A percentile compares a stretch with the other conserved stretches of the same genome.
Conservation (phyloP, 2,329 filamentous ascomycete genomes). For the Diplodia sapinea region DNA sequence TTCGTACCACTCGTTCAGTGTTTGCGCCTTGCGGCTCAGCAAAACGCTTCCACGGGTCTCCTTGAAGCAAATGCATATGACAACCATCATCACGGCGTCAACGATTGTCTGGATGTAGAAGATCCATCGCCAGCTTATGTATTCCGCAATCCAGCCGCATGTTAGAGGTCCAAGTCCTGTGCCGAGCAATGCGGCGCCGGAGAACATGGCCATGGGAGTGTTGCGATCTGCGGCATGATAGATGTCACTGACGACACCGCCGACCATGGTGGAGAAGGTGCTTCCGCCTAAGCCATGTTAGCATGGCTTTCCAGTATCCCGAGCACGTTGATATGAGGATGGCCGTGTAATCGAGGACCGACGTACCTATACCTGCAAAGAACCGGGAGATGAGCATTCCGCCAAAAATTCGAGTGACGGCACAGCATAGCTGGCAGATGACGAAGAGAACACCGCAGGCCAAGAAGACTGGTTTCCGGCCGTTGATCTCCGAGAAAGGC, state of each 20-base stretch:
- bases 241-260: slow-evolving; percentile 88
- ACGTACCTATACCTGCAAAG: slow-evolving; percentile 66
- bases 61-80: slow-evolving; percentile 73
- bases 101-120: slow-evolving; percentile 85
- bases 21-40: slow-evolving; percentile 73
- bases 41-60: slow-evolving; percentile 85
- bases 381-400: slow-evolving; percentile 80
- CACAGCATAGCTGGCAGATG: slow-evolving; percentile 73
- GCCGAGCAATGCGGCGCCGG: slow-evolving; percentile 76
- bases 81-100: slow-evolving; percentile 66
- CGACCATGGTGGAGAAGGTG: slow-evolving; percentile 85
- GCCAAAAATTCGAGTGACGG: slow-evolving; percentile 69
- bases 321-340: neutral
- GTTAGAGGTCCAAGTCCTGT: slow-evolving; percentile 80
- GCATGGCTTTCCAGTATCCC: neutral
- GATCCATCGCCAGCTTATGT: slow-evolving; percentile 79
- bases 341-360: neutral
- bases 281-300: slow-evolving; percentile 62
- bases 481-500: slow-evolving; percentile 87
- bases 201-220: slow-evolving; percentile 87
- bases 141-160: slow-evolving; percentile 70
- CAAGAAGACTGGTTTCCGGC: slow-evolving; percentile 81
- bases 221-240: slow-evolving; percentile 81
- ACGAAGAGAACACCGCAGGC: slow-evolving; percentile 74
- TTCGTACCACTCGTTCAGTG: slow-evolving; percentile 80